phyloP scores from a whole-genome alignment of 306 rosid genomes.

The Hippophae rhamnoides region DNA sequence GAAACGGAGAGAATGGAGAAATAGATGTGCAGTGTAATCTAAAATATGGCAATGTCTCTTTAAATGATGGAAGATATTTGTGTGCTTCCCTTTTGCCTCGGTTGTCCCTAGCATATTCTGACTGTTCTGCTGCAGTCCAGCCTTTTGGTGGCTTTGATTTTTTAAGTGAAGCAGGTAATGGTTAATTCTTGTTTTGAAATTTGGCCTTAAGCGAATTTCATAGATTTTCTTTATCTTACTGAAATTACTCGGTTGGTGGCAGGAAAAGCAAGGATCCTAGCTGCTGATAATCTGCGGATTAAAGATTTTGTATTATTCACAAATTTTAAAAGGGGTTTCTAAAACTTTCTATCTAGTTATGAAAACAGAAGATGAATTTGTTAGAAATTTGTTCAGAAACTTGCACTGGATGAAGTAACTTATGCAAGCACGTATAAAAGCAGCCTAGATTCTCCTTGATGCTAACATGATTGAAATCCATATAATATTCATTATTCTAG shows the following conservation, averaged over 20 bases:
- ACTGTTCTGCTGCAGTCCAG: slow-evolving; percentile 36
- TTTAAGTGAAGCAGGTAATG: slow-evolving; percentile 48
- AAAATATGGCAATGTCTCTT: slow-evolving; percentile 17
- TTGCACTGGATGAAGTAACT: neutral
- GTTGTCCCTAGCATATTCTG: slow-evolving; percentile 54
- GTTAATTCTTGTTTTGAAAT: slow-evolving; percentile 6
- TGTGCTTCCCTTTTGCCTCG: slow-evolving; percentile 45
- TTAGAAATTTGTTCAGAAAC: neutral
- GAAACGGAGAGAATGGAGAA: slow-evolving; percentile 25
- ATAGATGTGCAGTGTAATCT: slow-evolving; percentile 41
- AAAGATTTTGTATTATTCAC: slow-evolving; percentile 40
- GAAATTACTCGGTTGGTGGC: slow-evolving; percentile 30
- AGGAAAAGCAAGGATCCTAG: slow-evolving; percentile 51
- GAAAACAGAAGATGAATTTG: neutral
- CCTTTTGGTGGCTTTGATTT: slow-evolving; percentile 49
- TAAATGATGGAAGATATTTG: slow-evolving; percentile 29
- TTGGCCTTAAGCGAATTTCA: neutral
- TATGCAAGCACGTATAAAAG: slow-evolving; percentile 7
- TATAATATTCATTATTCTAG: too few relatives aligned
- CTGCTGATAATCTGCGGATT: slow-evolving; percentile 38
- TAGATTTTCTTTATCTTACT: slow-evolving; percentile 20
- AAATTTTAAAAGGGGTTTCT: neutral
- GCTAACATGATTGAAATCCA: neutral
- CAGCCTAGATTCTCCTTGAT: neutral
- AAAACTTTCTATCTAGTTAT: neutral